These are phyloP conservation scores for Raphidocelis subcapitata DNA, from an alignment of 139 green algal genomes.

Conservation along the genomic window DNA sequence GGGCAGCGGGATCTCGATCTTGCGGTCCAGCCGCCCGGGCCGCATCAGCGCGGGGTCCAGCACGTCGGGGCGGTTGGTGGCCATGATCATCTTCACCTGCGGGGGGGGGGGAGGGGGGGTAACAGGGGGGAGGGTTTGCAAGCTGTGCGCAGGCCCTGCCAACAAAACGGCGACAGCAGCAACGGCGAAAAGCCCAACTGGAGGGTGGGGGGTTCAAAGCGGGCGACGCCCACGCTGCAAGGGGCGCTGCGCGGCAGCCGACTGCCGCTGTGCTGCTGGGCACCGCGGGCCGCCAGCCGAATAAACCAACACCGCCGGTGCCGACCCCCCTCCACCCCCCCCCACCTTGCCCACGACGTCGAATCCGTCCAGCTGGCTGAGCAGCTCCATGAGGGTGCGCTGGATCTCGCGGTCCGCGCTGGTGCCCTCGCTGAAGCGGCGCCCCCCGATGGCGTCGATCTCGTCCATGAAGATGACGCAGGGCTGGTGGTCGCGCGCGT, in stretches of 20 bases:
- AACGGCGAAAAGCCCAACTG: too few species aligned
- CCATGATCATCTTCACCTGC: conserved; percentile 95
- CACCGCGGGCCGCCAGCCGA: too few species aligned
- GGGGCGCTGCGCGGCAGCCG: too few species aligned
- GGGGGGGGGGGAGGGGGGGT: background rate
- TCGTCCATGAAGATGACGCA: conserved; percentile 99
- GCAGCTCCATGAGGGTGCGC: conserved; percentile 99
- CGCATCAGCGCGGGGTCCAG: conserved; percentile 97
- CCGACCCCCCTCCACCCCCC: too few species aligned
- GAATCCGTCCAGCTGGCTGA: conserved; percentile 99
- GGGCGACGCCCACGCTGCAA: too few species aligned
- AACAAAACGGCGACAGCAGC: background rate
- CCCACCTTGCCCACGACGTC: conserved; percentile 90
- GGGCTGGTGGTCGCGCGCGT: conserved; percentile 95
- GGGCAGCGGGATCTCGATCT: conserved; percentile 99
- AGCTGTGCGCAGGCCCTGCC: background rate
- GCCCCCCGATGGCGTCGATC: conserved; percentile 98
- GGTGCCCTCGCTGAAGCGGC: conserved; percentile 96
- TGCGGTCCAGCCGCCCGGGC: conserved; percentile 93
- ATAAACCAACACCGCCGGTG: too few species aligned
- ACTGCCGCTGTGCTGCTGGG: too few species aligned
- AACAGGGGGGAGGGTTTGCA: background rate
- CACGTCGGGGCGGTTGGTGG: conserved; percentile 95
- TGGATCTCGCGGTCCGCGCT: conserved; percentile 98
- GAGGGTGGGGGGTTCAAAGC: too few species aligned